phyloP scores from a whole-genome alignment of 106 monocot genomes.

The Ottelia alismoides region DNA sequence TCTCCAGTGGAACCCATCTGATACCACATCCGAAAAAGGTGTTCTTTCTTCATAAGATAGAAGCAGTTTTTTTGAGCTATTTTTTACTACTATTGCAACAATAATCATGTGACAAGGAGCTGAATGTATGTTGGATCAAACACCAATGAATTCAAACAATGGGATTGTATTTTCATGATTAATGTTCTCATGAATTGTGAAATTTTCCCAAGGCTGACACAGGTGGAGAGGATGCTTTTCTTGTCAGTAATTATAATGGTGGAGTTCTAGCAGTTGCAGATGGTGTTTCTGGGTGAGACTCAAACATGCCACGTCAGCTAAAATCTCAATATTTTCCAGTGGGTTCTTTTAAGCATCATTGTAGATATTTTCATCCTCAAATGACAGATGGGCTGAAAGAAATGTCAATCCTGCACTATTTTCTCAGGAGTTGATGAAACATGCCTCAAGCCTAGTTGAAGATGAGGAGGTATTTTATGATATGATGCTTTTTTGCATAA shows the following conservation, averaged over 20 bases:
- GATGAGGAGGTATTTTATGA: slow-evolving; percentile 63
- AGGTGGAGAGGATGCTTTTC: slow-evolving; percentile 93
- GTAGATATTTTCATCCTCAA: slow-evolving; percentile 27
- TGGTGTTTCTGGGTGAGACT: slow-evolving; percentile 81
- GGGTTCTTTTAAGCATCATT: slow-evolving; percentile 18
- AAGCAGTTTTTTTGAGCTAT: not conserved
- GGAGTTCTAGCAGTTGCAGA: slow-evolving; percentile 87
- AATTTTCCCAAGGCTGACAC: slow-evolving; percentile 75
- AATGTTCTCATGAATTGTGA: slow-evolving; percentile 3
- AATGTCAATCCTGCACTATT: slow-evolving; percentile 83
- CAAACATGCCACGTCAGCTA: not conserved
- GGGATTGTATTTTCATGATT: not conserved
- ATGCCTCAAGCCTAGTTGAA: slow-evolving; percentile 41
- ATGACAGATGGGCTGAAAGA: slow-evolving; percentile 78
- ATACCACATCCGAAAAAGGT: slow-evolving; percentile 92
- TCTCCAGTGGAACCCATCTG: slow-evolving; percentile 54
- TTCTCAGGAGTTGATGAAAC: slow-evolving; percentile 68
- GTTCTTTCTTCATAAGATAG: not conserved
- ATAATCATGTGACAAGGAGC: not conserved
- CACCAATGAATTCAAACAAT: not conserved
- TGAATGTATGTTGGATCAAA: not conserved
- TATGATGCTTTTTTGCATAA: not conserved
- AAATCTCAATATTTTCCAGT: not conserved
- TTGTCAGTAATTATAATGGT: slow-evolving; percentile 43
- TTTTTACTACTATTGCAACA: not conserved